phyloP scores from a whole-genome alignment of 202 grass and related monocot species.

The Panicum hallii region DNA sequence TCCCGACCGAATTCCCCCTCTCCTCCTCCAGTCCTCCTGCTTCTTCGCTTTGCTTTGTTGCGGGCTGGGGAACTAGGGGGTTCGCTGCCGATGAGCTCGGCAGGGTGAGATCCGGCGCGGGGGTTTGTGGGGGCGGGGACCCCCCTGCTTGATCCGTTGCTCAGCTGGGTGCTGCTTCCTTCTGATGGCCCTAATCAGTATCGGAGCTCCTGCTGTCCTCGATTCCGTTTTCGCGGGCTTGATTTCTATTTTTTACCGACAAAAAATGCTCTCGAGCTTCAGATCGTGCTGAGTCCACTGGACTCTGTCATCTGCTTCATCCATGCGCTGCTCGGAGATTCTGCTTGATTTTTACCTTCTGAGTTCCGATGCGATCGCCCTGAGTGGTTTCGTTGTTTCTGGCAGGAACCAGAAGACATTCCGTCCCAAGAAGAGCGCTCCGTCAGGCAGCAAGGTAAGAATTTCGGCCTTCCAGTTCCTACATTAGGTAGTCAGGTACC shows the following conservation, averaged over 20 bases:
- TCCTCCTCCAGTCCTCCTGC: too few relatives aligned
- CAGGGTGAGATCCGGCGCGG: slow-evolving; percentile 16
- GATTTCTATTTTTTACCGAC: background rate
- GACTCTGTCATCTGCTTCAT: background rate
- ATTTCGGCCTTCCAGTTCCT: background rate
- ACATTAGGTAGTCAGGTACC: background rate
- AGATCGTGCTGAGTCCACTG: background rate
- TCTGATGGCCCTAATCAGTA: background rate
- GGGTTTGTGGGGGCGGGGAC: background rate
- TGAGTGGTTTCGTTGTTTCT: background rate
- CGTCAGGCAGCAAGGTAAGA: slow-evolving; percentile 92
- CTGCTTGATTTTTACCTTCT: background rate
- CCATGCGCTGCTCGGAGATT: background rate
- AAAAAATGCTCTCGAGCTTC: background rate
- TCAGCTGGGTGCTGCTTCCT: background rate
- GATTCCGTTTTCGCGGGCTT: background rate
- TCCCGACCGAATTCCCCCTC: background rate
- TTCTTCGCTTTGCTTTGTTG: background rate
- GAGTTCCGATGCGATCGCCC: slow-evolving; percentile 12
- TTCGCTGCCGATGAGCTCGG: too few relatives aligned
- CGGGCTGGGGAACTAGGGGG: too few relatives aligned
- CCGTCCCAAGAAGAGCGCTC: slow-evolving; percentile 97
- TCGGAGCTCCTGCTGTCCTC: background rate
- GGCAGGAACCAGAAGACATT: slow-evolving; percentile 97
- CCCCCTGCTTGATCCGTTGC: background rate